Base-by-base conservation (phyloP, 1,284 basidiomycete species). In the Moniliophthora roreri region DNA sequence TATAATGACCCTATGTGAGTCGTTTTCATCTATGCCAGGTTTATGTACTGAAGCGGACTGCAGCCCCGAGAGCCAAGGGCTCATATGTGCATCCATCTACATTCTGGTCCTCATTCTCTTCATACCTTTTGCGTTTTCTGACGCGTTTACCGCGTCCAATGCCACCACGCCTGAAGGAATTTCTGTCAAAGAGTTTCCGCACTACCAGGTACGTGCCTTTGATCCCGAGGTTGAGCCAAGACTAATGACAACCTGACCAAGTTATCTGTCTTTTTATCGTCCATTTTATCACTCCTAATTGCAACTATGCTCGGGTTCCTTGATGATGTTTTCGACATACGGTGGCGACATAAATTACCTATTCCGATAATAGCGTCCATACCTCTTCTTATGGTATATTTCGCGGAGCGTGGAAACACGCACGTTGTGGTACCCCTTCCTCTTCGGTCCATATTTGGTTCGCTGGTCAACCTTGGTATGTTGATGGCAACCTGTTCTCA, bases 271-370 rank as follows among this genome's bases (percentile, higher is more conserved):
- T 99, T 97, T 70, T 80, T 99, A 15, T 96, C 96, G 0, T 94
- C 94, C 1, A 69, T 99, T 7, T 78, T 99, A 11, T 95, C 92
- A 0, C 78, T 99, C 20, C 74, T 98, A 23, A 92, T 93, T 23
- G 95, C 97, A 0, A 95, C 94, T 0, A 80, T 99, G 58, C 83
- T 99, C 1, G 96, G 97, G 8, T 98, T 99, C 65, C 77, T 98
- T 45, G 97, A 99, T 66, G 97, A 99, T 69, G 83, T 99, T 1
- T 99, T 99, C 63, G 97, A 99, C 68, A 98, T 99, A 60, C 86
- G 97, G 10, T 99, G 97, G 97, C 75, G 97, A 56, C 94, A 98
- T 74, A 99, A 99, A 70, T 72, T 99, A 7, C 97, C 97, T 0
- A 97, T 99, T 51, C 97, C 95, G 0, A 84, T 99, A 63, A 91